Evolutionary conservation across 495 filamentous ascomycete species (phyloP).

Genomic region (Xylaria flabelliformis): DNA sequence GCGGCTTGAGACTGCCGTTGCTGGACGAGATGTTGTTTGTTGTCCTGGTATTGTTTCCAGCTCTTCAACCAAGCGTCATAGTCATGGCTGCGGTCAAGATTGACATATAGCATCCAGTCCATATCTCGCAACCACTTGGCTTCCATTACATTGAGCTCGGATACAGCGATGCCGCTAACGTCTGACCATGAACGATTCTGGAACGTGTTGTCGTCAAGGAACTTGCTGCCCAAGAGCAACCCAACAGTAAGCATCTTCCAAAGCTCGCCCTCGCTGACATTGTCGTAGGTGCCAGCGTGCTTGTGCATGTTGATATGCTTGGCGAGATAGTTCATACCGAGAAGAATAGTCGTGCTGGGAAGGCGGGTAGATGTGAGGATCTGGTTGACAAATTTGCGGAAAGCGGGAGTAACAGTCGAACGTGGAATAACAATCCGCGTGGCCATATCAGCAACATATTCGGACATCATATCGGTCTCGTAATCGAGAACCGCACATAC

Average conservation of each 20-base stretch:
- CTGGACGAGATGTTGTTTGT: constrained; percentile 62
- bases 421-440: constrained; percentile 78
- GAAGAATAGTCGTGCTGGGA: constrained; percentile 91
- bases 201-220: constrained; percentile 98
- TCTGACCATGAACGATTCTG: constrained; percentile 99
- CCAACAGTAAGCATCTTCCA: constrained; percentile 91
- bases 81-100: constrained; percentile 80
- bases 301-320: constrained; percentile 79
- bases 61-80: constrained; percentile 81
- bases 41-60: constrained; percentile 81
- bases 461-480: constrained; percentile 97
- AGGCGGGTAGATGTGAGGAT: constrained; percentile 94
- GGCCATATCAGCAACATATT: constrained; percentile 95
- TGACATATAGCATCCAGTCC: constrained; percentile 85
- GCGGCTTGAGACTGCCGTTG: constrained; percentile 43
- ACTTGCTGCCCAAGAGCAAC: constrained; percentile 94
- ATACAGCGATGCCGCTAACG: constrained; percentile 89
- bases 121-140: constrained; percentile 89
- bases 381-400: constrained; percentile 93
- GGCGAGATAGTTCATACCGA: constrained; percentile 89
- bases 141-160: constrained; percentile 89
- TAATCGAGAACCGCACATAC: constrained; percentile 97
- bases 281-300: constrained; percentile 57
- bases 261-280: constrained; percentile 70
- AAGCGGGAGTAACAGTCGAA: constrained; percentile 71